Evolutionary conservation across 177 flowering plant species (phyloP).

Genomic region (Vitis hybrid): DNA sequence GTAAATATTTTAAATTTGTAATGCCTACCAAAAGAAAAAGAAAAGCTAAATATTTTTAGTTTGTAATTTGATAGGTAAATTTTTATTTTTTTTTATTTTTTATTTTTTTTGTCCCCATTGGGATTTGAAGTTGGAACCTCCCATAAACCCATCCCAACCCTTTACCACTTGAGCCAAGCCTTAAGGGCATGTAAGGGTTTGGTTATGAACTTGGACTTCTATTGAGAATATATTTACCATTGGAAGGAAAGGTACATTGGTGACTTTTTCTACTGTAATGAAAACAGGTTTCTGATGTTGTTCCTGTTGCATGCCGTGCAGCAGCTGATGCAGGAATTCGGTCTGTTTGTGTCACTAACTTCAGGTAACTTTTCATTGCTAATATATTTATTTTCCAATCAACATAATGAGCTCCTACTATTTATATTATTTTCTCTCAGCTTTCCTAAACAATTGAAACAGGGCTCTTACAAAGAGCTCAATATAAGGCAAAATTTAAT

Average conservation of each 20-base stretch:
- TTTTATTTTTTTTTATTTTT: too few species aligned
- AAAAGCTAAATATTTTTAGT: too few species aligned
- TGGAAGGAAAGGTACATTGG: not conserved
- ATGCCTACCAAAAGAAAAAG: too few species aligned
- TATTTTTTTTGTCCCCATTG: too few species aligned
- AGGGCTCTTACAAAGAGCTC: not conserved
- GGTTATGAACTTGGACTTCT: not conserved
- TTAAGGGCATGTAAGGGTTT: too few species aligned
- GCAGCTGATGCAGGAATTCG: slow-evolving; percentile 99
- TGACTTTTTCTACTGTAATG: slow-evolving; percentile 10
- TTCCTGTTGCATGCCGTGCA: slow-evolving; percentile 98
- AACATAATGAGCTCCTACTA: not conserved
- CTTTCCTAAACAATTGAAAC: not conserved
- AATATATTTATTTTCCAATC: not conserved
- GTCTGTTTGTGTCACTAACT: slow-evolving; percentile 95
- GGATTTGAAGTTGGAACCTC: too few species aligned
- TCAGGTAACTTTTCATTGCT: slow-evolving; percentile 51
- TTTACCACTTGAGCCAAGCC: too few species aligned
- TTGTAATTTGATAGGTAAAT: too few species aligned
- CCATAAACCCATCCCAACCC: too few species aligned
- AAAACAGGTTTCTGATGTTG: slow-evolving; percentile 92
- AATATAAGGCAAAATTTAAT: not conserved
- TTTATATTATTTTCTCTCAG: not conserved
- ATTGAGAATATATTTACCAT: not conserved
- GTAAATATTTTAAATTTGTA: too few species aligned